Conservation (phyloP, 2,329 filamentous ascomycete genomes). For the Diplodia corticola region DNA sequence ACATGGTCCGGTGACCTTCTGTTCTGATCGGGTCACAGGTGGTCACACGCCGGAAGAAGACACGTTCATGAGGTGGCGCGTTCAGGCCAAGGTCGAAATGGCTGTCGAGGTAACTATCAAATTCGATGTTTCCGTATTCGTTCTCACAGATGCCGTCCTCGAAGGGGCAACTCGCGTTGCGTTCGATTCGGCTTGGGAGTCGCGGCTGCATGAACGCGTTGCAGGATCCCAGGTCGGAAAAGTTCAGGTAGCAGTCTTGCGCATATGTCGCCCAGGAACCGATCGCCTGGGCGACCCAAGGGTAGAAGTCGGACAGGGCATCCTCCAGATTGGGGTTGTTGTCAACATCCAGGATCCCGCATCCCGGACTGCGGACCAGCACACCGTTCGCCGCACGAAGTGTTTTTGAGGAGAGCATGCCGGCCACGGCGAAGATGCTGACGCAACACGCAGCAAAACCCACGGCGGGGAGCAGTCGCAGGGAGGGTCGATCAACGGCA, state of each 20-base stretch:
- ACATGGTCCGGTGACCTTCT: neutral
- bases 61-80: slow-evolving; percentile 24
- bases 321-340: neutral
- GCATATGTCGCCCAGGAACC: neutral
- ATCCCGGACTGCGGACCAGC: neutral
- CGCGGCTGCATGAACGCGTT: neutral
- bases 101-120: slow-evolving; percentile 30
- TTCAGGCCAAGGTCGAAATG: slow-evolving; percentile 30
- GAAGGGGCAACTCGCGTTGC: slow-evolving; percentile 27
- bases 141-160: slow-evolving; percentile 22
- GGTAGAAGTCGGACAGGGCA: neutral
- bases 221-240: neutral
- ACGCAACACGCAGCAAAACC: neutral
- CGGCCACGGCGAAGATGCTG: neutral
- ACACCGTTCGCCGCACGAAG: neutral
- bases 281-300: neutral
- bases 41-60: neutral
- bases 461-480: neutral
- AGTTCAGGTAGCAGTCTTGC: neutral
- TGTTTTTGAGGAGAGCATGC: neutral
- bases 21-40: slow-evolving; percentile 24
- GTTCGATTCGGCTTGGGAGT: neutral
- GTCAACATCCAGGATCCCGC: neutral
- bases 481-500: slow-evolving; percentile 25
- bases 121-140: slow-evolving; percentile 22